Percentiles rank a stretch among this genome's conserved stretches.
phyloP scores from a whole-genome alignment of 1,284 basidiomycete species.

The Athelia psychrophila region DNA sequence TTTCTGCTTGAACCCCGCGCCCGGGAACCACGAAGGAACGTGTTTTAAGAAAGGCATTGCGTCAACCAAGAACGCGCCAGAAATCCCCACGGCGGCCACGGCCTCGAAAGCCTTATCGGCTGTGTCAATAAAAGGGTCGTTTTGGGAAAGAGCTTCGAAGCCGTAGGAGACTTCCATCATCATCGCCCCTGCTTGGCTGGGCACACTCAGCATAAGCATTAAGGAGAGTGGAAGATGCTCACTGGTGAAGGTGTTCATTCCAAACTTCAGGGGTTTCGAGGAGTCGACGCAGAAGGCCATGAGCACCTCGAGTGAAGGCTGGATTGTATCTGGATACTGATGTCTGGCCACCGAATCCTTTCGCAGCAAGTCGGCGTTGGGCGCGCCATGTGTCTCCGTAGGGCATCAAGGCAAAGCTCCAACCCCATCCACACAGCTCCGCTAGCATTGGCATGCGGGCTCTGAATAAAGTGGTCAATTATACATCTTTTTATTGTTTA shows the following conservation, averaged over 20 bases:
- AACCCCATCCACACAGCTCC: conserved; percentile 34
- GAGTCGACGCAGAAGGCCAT: conserved; percentile 30
- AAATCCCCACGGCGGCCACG: conserved; percentile 1
- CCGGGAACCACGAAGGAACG: conserved; percentile 19
- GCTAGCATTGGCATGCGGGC: too few relatives aligned
- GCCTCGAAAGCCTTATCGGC: conserved; percentile 8
- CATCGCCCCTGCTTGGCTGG: background rate
- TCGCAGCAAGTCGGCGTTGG: conserved; percentile 46
- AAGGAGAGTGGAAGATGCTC: conserved; percentile 9
- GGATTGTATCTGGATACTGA: conserved; percentile 11
- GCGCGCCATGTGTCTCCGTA: conserved; percentile 49
- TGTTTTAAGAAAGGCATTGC: conserved; percentile 10
- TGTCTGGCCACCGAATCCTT: conserved; percentile 41
- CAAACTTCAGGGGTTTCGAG: conserved; percentile 29
- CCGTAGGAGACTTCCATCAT: background rate
- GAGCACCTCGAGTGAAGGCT: conserved; percentile 17
- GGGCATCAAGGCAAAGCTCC: conserved; percentile 49
- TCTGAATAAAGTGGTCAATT: too few relatives aligned
- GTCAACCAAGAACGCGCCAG: conserved; percentile 15
- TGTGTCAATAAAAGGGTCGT: conserved; percentile 8
- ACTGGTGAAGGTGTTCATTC: conserved; percentile 37
- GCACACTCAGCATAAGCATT: background rate
- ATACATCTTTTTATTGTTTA: conserved; percentile 30
- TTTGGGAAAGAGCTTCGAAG: background rate
- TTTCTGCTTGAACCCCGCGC: conserved; percentile 18